Evolutionary conservation across 345 rosid genomes (phyloP), one percentile per base, ranked within the genome.

Genomic region (Brassica rapa): DNA sequence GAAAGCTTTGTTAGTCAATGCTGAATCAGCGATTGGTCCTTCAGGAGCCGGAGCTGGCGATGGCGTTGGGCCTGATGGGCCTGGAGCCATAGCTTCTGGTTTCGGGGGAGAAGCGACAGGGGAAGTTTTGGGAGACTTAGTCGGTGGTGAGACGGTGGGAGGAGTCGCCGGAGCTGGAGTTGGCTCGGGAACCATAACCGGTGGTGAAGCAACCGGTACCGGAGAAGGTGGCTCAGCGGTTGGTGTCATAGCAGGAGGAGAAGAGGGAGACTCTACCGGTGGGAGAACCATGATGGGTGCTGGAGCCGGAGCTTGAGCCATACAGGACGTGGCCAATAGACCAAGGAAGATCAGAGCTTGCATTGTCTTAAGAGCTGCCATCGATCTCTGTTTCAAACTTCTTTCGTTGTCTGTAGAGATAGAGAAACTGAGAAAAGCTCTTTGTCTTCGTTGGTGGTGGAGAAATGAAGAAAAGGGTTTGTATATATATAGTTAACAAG

Each of bases 251-350:
- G 85, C 82, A 7, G 69, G 82, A 16, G 91, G 29, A 16, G 88
- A 90, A 16, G 91, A 46, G 12, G 89, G 91, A 62, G 80, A 75
- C 11, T 46, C 72, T 4, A 75, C 72, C 6, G 83, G 83, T 3
- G 83, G 80, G 62, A 75, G 69, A 64, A 74, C 3, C 33, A 68
- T 75, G 2, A 59, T 57, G 0, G 83, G 83, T 0, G 87, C 53
- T 4, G 69, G 53, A 65, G 29, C 70, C 53, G 95, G 82, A 8
- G 85, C 85, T 70, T 91, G 95, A 16, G 97, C 95, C 68, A 86
- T 59, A 82, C 90, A 87, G 0, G 94, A 85, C 4, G 89, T 84
- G 76, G 87, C 88, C 80, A 90, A 64, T 57, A 93, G 88, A 76
- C 89, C 90, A 74, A 93, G 77, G 77, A 93, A 70, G 71, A 90